Percentiles rank a stretch among this genome's conserved stretches.
Evolutionary conservation across 768 basidiomycete genomes (phyloP).

Genomic region (Tubosaeta sp.): DNA sequence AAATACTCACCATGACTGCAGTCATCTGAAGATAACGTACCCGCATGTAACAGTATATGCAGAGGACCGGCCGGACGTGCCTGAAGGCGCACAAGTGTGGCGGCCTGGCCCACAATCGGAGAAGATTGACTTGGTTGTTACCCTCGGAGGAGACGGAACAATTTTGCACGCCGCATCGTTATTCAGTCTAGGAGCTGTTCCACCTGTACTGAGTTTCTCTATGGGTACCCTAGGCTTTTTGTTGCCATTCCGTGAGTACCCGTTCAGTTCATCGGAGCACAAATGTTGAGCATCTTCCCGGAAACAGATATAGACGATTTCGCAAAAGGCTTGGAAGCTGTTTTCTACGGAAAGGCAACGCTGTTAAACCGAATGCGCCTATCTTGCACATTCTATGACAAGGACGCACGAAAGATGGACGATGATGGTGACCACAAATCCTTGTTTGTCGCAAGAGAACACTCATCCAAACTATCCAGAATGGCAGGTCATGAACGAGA

Average conservation of each 20-base stretch:
- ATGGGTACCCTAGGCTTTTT: conserved; percentile 90
- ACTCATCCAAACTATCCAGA: conserved; percentile 37
- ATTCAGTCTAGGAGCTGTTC: conserved; percentile 87
- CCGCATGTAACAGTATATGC: conserved; percentile 61
- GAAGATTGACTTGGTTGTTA: conserved; percentile 82
- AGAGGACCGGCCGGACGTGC: conserved; percentile 63
- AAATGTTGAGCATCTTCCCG: conserved; percentile 1
- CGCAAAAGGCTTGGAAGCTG: conserved; percentile 71
- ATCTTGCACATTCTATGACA: conserved; percentile 71
- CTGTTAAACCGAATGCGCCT: conserved; percentile 88
- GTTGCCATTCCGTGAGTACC: conserved; percentile 80
- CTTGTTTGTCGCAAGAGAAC: conserved; percentile 1
- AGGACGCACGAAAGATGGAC: conserved; percentile 54
- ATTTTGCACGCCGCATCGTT: conserved; percentile 91
- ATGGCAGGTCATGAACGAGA: conserved; percentile 98
- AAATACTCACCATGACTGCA: conserved; percentile 21
- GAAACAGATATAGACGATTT: conserved; percentile 82
- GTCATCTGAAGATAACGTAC: conserved; percentile 55
- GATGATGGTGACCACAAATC: conserved; percentile 46
- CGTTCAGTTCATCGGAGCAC: not conserved
- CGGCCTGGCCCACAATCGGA: conserved; percentile 47
- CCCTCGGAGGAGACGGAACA: conserved; percentile 92
- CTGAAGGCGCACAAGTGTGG: conserved; percentile 63
- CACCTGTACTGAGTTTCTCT: conserved; percentile 67
- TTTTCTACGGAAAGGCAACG: conserved; percentile 75